Base-by-base conservation (phyloP, 2,329 filamentous ascomycete genomes). In the Aspergillus pseudotamarii region DNA sequence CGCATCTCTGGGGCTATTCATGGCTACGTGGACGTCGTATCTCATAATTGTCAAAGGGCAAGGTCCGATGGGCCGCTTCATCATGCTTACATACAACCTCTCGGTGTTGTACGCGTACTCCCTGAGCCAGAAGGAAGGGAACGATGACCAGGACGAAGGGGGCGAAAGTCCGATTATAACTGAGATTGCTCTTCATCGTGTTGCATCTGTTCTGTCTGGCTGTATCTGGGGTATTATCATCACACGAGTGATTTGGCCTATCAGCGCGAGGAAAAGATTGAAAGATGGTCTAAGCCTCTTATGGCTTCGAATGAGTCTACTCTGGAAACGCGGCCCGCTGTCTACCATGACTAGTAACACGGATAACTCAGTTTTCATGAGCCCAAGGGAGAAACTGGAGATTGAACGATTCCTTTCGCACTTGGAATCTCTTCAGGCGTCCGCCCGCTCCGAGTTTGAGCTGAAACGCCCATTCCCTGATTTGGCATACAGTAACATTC, bases 71-170 rank as follows among this genome's bases (percentile, higher is more conserved):
- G 94, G 94, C 48, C 89, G 95, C 58, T 98, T 97, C 74, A 95
- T 96, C 66, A 87, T 98, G 73, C 86, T 99, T 53, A 96, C 94
- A 1, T 99, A 98, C 83, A 99, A 99, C 73, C 89, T 99, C 50
- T 94, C 92, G 21, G 93, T 93, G 9, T 85, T 99, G 3, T 99
- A 99, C 76, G 93, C 94, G 11, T 99, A 98, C 79, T 95, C 92
- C 59, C 84, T 98, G 11, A 90, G 91, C 0, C 89, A 93, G 66
- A 86, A 86, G 65, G 93, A 96, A 55, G 88, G 91, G 5, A 90
- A 92, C 60, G 89, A 96, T 62, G 93, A 96, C 53, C 84, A 88
- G 63, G 93, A 97, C 68, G 94, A 98, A 78, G 93, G 93, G 32
- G 94, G 93, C 6, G 83, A 88, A 4, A 86, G 91, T 64, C 95